These are phyloP conservation scores for Psilocybe mexicana DNA, from an alignment of 1,284 basidiomycete genomes.

Conservation along the genomic window DNA sequence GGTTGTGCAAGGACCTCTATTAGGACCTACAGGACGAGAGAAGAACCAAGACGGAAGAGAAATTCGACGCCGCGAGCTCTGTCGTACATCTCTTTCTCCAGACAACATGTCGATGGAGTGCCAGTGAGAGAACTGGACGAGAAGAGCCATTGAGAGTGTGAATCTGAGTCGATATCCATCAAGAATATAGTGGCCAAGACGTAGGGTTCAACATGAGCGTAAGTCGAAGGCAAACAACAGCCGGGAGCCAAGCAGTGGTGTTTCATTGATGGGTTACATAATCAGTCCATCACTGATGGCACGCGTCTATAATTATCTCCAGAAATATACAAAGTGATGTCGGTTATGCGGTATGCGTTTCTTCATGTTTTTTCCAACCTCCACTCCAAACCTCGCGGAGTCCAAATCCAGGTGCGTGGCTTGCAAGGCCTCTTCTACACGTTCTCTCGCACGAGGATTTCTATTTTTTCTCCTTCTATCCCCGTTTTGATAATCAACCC, in stretches of 20 bases:
- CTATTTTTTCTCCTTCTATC: not conserved
- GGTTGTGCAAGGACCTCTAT: constrained; percentile 8
- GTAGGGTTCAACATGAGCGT: not conserved
- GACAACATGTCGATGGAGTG: constrained; percentile 60
- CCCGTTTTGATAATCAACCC: not conserved
- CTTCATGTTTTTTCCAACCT: not conserved
- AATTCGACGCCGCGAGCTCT: constrained; percentile 79
- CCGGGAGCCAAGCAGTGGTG: not conserved
- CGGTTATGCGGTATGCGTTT: not conserved
- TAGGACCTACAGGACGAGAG: constrained; percentile 65
- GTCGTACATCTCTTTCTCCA: constrained; percentile 72
- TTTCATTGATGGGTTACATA: constrained; percentile 9
- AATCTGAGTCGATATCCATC: constrained; percentile 16
- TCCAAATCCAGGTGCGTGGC: not conserved
- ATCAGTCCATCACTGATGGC: constrained; percentile 11
- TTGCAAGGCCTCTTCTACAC: not conserved
- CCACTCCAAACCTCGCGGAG: not conserved
- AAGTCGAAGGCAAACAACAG: not conserved
- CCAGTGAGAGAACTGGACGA: constrained; percentile 53
- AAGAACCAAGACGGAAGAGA: constrained; percentile 74
- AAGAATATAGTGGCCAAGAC: not conserved
- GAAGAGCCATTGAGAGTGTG: constrained; percentile 69
- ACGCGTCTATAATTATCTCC: constrained; percentile 12
- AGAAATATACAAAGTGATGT: constrained; percentile 5
- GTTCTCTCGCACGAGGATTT: not conserved